Evolutionary conservation across 2,329 filamentous ascomycete species (phyloP), one percentile per base, ranked within the genome.

Genomic region (Metarhizium album): DNA sequence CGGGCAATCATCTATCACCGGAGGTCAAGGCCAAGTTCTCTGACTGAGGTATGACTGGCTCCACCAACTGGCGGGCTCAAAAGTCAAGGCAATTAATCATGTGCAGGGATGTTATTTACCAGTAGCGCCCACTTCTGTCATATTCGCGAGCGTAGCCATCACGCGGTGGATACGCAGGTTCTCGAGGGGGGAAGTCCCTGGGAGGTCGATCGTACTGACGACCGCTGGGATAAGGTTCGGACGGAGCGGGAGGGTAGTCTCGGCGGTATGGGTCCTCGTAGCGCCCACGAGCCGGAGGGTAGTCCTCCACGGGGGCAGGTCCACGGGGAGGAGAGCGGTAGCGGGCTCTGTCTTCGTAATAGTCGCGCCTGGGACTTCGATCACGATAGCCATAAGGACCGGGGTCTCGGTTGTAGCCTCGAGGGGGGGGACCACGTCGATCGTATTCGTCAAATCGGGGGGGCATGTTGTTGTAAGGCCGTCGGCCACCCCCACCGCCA

Each of bases 291-390:
- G 82, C 81, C 50, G 82, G 81, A 59, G 71, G 71, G 54, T 95
- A 93, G 62, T 95, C 90, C 54, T 90, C 85, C 56, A 86, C 75
- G 43, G 86, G 83, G 22, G 49, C 42, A 6, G 52, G 52, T 22
- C 85, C 84, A 57, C 86, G 84, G 43, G 86, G 86, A 54, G 89
- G 88, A 51, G 87, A 89, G 52, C 88, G 84, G 62, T 90, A 90
- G 47, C 84, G 80, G 60, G 86, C 82, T 63, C 86, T 82, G 56
- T 91, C 87, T 45, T 88, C 84, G 69, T 96, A 95, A 70, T 95
- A 95, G 54, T 91, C 86, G 59, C 88, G 84, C 53, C 86, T 84
- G 52, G 86, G 86, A 62, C 88, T 91, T 61, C 90, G 84, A 63
- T 94, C 89, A 65, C 91, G 90, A 69, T 95, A 95, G 57, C 86